These are phyloP conservation scores for Epichloe baconii DNA, from an alignment of 2,329 filamentous ascomycete genomes.

Conservation along the genomic window DNA sequence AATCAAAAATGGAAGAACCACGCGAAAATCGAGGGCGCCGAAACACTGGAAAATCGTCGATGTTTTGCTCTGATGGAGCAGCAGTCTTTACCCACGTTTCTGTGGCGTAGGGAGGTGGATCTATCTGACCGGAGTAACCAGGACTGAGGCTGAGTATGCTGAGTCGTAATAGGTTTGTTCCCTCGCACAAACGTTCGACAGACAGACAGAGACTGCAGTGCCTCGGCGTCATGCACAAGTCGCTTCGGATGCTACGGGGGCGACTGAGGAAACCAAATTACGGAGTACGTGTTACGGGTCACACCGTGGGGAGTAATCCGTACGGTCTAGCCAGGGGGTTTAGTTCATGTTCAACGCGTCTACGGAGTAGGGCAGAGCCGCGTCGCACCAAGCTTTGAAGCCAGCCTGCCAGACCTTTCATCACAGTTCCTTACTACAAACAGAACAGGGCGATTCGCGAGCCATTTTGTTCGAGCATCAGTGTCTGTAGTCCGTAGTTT, in stretches of 20 bases:
- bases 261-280: neutral
- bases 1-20: neutral
- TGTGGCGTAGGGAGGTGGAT: neutral
- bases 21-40: neutral
- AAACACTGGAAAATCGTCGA: neutral
- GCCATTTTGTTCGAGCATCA: too few species aligned
- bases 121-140: conserved; percentile 3
- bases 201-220: neutral
- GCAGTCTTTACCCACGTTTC: neutral
- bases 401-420: too few species aligned
- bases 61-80: neutral
- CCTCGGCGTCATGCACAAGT: neutral
- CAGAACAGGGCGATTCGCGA: too few species aligned
- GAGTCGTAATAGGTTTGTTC: neutral
- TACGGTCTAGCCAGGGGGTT: too few species aligned
- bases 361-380: too few species aligned
- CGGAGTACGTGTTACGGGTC: too few species aligned
- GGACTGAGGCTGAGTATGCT: conserved; percentile 1
- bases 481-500: too few species aligned
- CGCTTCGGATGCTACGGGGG: neutral
- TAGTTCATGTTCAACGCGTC: too few species aligned
- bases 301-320: too few species aligned
- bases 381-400: too few species aligned
- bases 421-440: too few species aligned
- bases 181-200: neutral